Evolutionary conservation across 2,329 filamentous ascomycete species (phyloP).

Genomic region (Ceratocystis eucalypticola): DNA sequence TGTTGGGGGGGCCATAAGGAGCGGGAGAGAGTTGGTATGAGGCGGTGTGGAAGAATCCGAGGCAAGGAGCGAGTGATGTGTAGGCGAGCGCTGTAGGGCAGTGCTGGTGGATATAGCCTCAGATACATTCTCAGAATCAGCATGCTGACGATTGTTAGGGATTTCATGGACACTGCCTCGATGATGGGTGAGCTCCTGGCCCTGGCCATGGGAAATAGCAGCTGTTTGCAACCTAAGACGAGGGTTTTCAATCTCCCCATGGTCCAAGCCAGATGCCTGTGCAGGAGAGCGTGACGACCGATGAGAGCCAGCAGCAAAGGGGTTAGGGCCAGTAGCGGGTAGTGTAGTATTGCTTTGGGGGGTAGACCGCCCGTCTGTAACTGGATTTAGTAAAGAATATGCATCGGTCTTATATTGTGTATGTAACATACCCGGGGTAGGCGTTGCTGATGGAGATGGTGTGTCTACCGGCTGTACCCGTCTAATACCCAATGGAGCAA

Average conservation of each 20-base stretch:
- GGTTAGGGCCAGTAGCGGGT: conserved; percentile 1
- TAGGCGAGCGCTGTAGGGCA: conserved; percentile 20
- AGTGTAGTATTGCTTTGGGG: neutral
- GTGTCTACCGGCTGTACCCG: conserved; percentile 16
- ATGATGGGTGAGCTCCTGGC: conserved; percentile 1
- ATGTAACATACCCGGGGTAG: conserved; percentile 22
- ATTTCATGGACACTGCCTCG: neutral
- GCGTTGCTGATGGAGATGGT: neutral
- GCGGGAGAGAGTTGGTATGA: conserved; percentile 16
- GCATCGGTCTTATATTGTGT: neutral
- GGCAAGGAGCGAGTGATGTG: conserved; percentile 19
- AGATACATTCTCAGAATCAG: too few relatives aligned
- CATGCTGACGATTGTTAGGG: neutral
- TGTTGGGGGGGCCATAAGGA: conserved; percentile 18
- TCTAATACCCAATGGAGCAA: conserved; percentile 6
- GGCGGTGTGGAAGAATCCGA: conserved; percentile 21
- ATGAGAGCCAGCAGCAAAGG: neutral
- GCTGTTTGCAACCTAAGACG: conserved; percentile 18
- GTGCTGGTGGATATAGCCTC: neutral
- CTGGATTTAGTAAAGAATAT: neutral
- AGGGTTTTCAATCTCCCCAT: conserved; percentile 25
- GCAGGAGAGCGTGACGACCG: neutral
- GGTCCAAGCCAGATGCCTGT: neutral
- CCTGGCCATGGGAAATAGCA: conserved; percentile 1
- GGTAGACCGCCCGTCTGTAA: neutral